phyloP scores from a whole-genome alignment of 108 stramenopile species.

The Nannochloropsis granulata region DNA sequence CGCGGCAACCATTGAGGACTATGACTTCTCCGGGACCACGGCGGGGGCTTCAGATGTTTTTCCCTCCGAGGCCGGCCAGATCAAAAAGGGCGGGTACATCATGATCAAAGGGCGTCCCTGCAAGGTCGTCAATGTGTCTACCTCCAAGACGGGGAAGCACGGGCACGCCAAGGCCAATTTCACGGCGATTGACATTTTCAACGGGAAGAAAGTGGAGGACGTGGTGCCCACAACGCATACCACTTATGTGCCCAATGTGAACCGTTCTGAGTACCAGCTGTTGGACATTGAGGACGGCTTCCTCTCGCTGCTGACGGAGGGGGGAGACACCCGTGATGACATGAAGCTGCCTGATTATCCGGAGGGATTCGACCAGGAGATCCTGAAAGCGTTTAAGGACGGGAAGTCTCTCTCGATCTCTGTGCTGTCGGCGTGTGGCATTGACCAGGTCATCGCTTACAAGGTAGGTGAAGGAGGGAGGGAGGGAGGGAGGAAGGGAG shows the following conservation, averaged over 20 bases:
- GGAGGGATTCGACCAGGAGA: slow-evolving; percentile 73
- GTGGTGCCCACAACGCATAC: slow-evolving; percentile 96
- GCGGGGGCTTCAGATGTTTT: slow-evolving; percentile 40
- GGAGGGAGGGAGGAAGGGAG: background rate
- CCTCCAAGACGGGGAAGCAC: slow-evolving; percentile 99
- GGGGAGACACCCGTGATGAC: slow-evolving; percentile 92
- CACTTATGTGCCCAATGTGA: slow-evolving; percentile 89
- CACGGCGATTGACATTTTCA: slow-evolving; percentile 90
- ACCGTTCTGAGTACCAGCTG: slow-evolving; percentile 84
- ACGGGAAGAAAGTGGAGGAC: slow-evolving; percentile 96
- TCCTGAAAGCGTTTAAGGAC: slow-evolving; percentile 74
- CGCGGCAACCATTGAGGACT: slow-evolving; percentile 38
- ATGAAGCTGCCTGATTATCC: slow-evolving; percentile 79
- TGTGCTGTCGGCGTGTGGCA: slow-evolving; percentile 42
- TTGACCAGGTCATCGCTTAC: slow-evolving; percentile 38
- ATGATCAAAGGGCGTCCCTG: slow-evolving; percentile 86
- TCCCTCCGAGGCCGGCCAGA: slow-evolving; percentile 41
- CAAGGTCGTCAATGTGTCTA: slow-evolving; percentile 95
- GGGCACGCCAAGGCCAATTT: slow-evolving; percentile 99
- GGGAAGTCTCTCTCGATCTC: slow-evolving; percentile 45
- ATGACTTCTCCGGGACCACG: slow-evolving; percentile 39
- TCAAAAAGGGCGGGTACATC: slow-evolving; percentile 44
- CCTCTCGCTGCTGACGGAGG: slow-evolving; percentile 60
- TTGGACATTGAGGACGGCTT: slow-evolving; percentile 93
- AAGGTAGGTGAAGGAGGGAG: slow-evolving; percentile 6